Evolutionary conservation across 2,329 filamentous ascomycete genomes (phyloP), one percentile per base, ranked within the genome.

Genomic region (Lojkania enalia): DNA sequence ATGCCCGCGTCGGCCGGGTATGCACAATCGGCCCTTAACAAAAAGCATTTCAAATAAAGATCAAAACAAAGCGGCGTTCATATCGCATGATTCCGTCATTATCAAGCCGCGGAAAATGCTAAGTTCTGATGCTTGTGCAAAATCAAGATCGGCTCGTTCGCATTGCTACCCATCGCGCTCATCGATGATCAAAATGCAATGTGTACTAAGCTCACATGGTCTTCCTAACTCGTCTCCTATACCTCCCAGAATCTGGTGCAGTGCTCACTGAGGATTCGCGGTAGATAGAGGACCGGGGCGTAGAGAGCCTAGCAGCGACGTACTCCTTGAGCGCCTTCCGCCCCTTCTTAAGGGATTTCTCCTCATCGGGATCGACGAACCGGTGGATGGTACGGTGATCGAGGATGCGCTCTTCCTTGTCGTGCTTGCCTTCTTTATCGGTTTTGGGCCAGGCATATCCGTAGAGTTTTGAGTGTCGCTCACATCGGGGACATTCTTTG

Each of bases 391-490:
- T 85, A n/a, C 92, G 79, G 63, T 96, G 91, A 64, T 97, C 92
- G 48, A 94, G 77, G 1, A 95, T 75, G 4, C 83, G 69, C 55
- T 83, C 76, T 51, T 83, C 79, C 6, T 81, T 84, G 64, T 97
- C 94, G 15, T 80, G 70, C 13, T 83, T 82, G 0, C 88, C 88
- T 19, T 86, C 83, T 50, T 79, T 86, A 48, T 96, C 87, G 0
- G 94, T 97, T 75, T 99, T 96, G 4, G 94, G 94, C 94, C 94
- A 99, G 45, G 87, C 78, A 63, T 88, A 96, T 0, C 95, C 95
- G 66, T 97, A 99, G 0, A 99, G 74, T 73, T 95, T 97, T 13
- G 88, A 95, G 64, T 99, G 94, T 0, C 94, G 83, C 72, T 99
- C 94, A 69, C 94, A 99, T 5, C 94, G 83, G 3, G 90, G 91